Evolutionary conservation across 768 basidiomycete genomes (phyloP).

Genomic region (Atractiella rhizophila): DNA sequence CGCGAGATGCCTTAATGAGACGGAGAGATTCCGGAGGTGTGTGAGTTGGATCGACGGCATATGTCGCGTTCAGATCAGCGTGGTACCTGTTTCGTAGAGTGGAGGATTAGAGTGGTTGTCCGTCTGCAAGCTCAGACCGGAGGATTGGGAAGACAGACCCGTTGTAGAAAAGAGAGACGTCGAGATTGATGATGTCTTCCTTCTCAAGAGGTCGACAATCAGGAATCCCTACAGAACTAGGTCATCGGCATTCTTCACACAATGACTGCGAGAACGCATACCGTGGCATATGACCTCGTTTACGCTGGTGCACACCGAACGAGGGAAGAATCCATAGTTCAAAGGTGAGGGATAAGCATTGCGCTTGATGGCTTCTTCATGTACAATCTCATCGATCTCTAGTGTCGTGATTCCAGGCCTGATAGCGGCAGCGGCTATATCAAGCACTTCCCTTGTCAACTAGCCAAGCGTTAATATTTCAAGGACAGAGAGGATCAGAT

Average conservation of each 20-base stretch:
- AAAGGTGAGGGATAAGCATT: slow-evolving; percentile 80
- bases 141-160: slow-evolving; percentile 23
- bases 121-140: too few relatives aligned
- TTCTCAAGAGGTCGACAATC: slow-evolving; percentile 39
- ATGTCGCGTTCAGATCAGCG: slow-evolving; percentile 31
- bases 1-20: slow-evolving; percentile 54
- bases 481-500: too few relatives aligned
- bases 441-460: slow-evolving; percentile 76
- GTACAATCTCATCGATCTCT: slow-evolving; percentile 75
- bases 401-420: slow-evolving; percentile 84
- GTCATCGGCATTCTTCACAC: too few relatives aligned
- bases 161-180: slow-evolving; percentile 52
- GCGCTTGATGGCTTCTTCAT: slow-evolving; percentile 71
- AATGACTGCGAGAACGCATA: too few relatives aligned
- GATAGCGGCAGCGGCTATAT: slow-evolving; percentile 60
- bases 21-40: too few relatives aligned
- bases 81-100: too few relatives aligned
- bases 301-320: slow-evolving; percentile 82
- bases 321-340: slow-evolving; percentile 70
- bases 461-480: slow-evolving; percentile 22
- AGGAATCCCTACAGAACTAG: slow-evolving; percentile 15
- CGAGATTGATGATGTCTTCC: slow-evolving; percentile 89
- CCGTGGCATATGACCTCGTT: slow-evolving; percentile 96
- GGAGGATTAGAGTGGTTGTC: too few relatives aligned
- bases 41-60: too few relatives aligned